Evolutionary conservation across 768 basidiomycete genomes (phyloP), one percentile per base, ranked within the genome.

Genomic region (Fibroporia radiculosa): DNA sequence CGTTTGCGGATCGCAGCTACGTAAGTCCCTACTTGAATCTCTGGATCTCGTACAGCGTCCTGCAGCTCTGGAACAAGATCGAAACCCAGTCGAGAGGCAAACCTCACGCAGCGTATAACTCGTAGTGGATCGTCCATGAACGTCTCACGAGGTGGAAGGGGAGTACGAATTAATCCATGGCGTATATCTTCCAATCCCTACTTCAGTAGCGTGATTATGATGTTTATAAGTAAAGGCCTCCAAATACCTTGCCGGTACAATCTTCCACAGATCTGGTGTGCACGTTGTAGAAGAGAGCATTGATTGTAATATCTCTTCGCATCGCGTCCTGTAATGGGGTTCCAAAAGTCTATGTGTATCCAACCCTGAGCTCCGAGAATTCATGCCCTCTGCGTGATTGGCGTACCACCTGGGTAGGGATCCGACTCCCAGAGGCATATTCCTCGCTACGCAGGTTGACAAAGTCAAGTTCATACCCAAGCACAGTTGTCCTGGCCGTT

Each of bases 121-220:
- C 96, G 81, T 11, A 99, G 66, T 5, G 96, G 96, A 63, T 99
- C 96, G 55, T 99, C 96, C 20, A 77, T 65, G 57, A 98, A 98
- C 2, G 96, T 99, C 60, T 92, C 78, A 52, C 68, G 61, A 1
- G 96, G 91, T 3, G 88, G 72, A 18, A 98, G 65, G 1, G 96
- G 96, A 0, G 96, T 98, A 13, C 96, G 77, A 39, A 97, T 82
- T 32, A 83, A 68, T 2, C 89, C 85, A 32, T 76, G 64, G 25
- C 71, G 74, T 3, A 99, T 69, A 63, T 99, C 96, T n/a, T 78
- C 66, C 29, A 97, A 66, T 18, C 96, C 96, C 82, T 91, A 53
- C 50, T 53, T 52, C 38, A 34, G 37, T 24, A 42, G 26, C 28
- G 16, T 56, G 16, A 52, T 23, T 25, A 33, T 38, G 41, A 18